A percentile compares a stretch with the other conserved stretches of the same genome.
These are phyloP conservation scores for Coemansia sp. DNA, from an alignment of 192 early-diverging fungal genomes.

Conservation along the genomic window DNA sequence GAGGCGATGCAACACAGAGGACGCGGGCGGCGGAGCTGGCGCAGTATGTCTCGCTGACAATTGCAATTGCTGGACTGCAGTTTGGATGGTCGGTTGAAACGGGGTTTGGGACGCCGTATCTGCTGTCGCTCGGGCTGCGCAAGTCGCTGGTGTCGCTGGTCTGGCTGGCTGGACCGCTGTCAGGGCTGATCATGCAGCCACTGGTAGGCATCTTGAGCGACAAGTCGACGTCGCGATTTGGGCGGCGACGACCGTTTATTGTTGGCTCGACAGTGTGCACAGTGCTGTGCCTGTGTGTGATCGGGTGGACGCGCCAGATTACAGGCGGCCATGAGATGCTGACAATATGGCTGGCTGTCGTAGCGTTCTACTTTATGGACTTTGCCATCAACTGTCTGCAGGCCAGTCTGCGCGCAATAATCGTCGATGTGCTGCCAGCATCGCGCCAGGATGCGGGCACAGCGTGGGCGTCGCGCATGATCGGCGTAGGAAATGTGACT, in stretches of 20 bases:
- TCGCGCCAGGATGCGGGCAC: constrained; percentile 79
- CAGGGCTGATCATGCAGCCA: constrained; percentile 76
- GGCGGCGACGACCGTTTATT: constrained; percentile 84
- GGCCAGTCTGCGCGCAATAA: constrained; percentile 78
- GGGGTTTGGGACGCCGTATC: constrained; percentile 75
- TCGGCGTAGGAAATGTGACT: constrained; percentile 74
- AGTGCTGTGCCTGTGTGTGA: constrained; percentile 63
- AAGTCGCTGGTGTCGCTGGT: constrained; percentile 85
- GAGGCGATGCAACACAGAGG: background rate
- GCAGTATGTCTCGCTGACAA: constrained; percentile 44
- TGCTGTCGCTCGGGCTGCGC: constrained; percentile 78
- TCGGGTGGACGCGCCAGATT: constrained; percentile 76
- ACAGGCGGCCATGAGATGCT: constrained; percentile 37
- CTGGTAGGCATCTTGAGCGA: constrained; percentile 86
- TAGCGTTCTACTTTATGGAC: constrained; percentile 87
- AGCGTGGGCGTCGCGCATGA: constrained; percentile 85
- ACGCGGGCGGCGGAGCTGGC: constrained; percentile 9
- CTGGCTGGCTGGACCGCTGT: constrained; percentile 91
- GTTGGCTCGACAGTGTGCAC: constrained; percentile 63
- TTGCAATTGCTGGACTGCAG: constrained; percentile 53
- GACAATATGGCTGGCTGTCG: constrained; percentile 71
- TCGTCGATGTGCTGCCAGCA: constrained; percentile 79
- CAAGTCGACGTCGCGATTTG: constrained; percentile 64
- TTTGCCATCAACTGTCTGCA: constrained; percentile 91
- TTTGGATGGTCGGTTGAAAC: constrained; percentile 56